Base-by-base conservation (phyloP, 352 stramenopile genomes). In the Globisporangium yorkense region DNA sequence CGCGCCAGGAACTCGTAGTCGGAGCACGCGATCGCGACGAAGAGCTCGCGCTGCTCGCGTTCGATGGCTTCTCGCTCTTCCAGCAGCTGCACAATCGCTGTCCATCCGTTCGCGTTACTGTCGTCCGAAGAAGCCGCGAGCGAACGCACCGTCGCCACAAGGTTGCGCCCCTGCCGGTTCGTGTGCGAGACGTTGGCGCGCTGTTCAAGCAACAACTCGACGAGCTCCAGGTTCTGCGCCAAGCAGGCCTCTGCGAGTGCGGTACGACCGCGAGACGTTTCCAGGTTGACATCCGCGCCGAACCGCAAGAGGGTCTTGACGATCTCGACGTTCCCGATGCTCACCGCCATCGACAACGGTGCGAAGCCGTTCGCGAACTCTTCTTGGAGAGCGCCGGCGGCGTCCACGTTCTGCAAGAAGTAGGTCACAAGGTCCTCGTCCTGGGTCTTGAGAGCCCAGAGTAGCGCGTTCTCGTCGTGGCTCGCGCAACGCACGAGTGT, bases 281-380 rank as follows among this genome's bases (percentile, higher is more conserved):
- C 84, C 0, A 73, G 33, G 51, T 92, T 91, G 2, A 89, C 79
- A 49, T 90, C 73, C 0, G 79, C 84, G n/a, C 81, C 81, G 31
- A 76, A 82, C 0, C 78, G 74, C 15, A 92, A 56, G 21, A 93
- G 46, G 18, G 81, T 49, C 54, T 89, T 80, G 16, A 75, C 53
- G 9, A 88, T 52, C 13, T 75, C 66, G 0, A 85, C n/a, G 35
- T 78, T 66, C 0, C 68, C 71, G 21, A 90, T 48, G 13, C 75
- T 75, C 33, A 68, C 62, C 1, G 80, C 79, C 5, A 87, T 66
- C 8, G 66, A 54, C n/a, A 93, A 48, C 8, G 84, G 75, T 2
- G 75, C 72, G 59, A 88, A 90, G 0, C 84, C 84, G 46, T 87
- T 90, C 1, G 69, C 56, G 40, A 87, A 90, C 58, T 93, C 81